phyloP scores from a whole-genome alignment of 495 filamentous ascomycete species.

The Tuber magnatum region DNA sequence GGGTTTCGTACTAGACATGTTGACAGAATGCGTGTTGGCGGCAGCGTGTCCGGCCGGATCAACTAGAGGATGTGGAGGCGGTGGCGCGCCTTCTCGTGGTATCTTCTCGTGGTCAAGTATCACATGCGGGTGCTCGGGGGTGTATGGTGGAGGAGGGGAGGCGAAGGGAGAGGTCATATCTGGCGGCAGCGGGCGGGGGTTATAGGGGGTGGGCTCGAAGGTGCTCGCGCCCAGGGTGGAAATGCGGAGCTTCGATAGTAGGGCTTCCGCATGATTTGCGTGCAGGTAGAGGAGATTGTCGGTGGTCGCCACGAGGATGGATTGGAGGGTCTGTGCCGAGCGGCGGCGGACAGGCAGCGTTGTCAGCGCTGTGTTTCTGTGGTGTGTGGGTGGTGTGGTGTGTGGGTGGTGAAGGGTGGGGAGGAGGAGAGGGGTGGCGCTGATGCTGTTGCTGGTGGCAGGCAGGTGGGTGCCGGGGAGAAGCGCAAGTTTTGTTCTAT shows the following conservation, averaged over 20 bases:
- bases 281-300: slow-evolving; percentile 36
- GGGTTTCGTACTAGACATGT: slow-evolving; percentile 33
- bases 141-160: slow-evolving; percentile 38
- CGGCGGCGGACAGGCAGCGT: slow-evolving; percentile 1
- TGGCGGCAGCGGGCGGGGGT: slow-evolving; percentile 17
- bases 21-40: slow-evolving; percentile 29
- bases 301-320: slow-evolving; percentile 34
- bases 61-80: slow-evolving; percentile 29
- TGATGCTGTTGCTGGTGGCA: too few relatives aligned
- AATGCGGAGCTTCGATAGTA: slow-evolving; percentile 39
- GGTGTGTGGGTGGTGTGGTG: not conserved
- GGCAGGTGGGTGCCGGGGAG: not conserved
- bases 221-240: slow-evolving; percentile 34
- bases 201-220: slow-evolving; percentile 36
- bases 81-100: slow-evolving; percentile 31
- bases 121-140: slow-evolving; percentile 38
- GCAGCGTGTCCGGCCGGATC: slow-evolving; percentile 28
- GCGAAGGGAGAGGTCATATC: slow-evolving; percentile 39
- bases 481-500: not conserved
- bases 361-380: slow-evolving; percentile 1
- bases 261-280: slow-evolving; percentile 39
- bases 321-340: slow-evolving; percentile 7
- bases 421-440: not conserved
- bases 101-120: slow-evolving; percentile 41
- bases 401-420: not conserved